Evolutionary conservation across 2,329 filamentous ascomycete species (phyloP).

Genomic region (Colletotrichum noveboracense): DNA sequence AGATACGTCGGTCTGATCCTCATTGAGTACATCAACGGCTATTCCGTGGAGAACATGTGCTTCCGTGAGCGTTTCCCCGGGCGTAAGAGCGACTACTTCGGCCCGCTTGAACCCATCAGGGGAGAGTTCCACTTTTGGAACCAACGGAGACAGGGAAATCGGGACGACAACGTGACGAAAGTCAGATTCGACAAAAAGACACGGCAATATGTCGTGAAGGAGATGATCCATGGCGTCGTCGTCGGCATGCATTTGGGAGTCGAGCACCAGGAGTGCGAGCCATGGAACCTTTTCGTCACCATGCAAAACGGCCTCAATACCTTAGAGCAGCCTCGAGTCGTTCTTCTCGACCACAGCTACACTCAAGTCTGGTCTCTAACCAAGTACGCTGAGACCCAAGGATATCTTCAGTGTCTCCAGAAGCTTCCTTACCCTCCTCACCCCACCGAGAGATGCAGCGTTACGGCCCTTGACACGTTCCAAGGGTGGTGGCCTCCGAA

Average conservation of each 20-base stretch:
- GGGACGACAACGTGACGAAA: too few species aligned
- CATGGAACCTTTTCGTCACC: conserved; percentile 29
- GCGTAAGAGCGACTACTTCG: neutral
- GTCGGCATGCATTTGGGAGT: neutral
- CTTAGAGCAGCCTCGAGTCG: neutral
- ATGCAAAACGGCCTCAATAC: accelerated
- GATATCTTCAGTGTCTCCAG: neutral
- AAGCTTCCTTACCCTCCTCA: neutral
- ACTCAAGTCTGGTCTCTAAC: neutral
- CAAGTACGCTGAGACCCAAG: accelerated
- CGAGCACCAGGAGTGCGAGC: conserved; percentile 10
- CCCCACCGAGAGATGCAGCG: neutral
- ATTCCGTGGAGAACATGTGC: neutral
- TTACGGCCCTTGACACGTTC: accelerated
- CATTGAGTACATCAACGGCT: neutral
- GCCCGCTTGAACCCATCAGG: neutral
- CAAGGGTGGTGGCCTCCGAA: neutral
- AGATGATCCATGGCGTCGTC: neutral
- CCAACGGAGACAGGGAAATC: too few species aligned
- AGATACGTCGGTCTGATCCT: neutral
- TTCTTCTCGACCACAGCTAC: neutral
- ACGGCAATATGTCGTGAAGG: too few species aligned
- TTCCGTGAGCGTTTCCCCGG: accelerated
- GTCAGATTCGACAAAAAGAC: too few species aligned
- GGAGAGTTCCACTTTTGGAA: neutral